Conservation (phyloP, 1,284 basidiomycete genomes). For the Irpex sp. region DNA sequence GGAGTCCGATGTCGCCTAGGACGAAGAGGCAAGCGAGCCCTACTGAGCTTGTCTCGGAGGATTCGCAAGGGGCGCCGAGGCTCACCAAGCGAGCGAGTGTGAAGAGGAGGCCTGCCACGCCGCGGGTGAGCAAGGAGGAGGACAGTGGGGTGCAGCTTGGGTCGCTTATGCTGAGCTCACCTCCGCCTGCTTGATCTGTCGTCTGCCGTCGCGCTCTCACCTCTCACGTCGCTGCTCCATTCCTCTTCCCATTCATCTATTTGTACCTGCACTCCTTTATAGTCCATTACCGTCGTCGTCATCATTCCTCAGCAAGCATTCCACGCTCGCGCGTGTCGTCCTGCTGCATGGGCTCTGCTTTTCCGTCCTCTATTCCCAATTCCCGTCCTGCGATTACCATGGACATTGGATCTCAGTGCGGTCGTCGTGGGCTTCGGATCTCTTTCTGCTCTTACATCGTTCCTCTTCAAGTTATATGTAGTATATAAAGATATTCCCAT, state of each 20-base stretch:
- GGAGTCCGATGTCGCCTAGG: slow-evolving; percentile 21
- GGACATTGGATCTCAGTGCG: neutral
- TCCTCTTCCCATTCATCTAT: neutral
- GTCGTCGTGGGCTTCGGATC: neutral
- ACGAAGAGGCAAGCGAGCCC: slow-evolving; percentile 69
- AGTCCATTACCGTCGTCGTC: neutral
- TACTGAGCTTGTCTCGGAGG: slow-evolving; percentile 63
- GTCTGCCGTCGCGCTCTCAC: neutral
- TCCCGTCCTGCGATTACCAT: neutral
- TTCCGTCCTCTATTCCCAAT: neutral
- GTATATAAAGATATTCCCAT: neutral
- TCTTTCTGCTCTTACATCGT: neutral
- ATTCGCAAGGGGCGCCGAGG: slow-evolving; percentile 49
- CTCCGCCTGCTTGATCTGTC: neutral
- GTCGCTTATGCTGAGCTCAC: neutral
- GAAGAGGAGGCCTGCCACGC: slow-evolving; percentile 39
- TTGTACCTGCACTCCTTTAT: neutral
- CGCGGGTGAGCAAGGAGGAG: slow-evolving; percentile 13
- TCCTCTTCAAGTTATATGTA: neutral
- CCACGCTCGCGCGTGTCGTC: no score
- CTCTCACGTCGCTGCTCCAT: neutral
- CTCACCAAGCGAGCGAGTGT: slow-evolving; percentile 66
- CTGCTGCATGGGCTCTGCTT: no score
- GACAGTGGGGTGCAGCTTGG: slow-evolving; percentile 6
- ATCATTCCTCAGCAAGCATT: neutral